Evolutionary conservation across 2,329 filamentous ascomycete genomes (phyloP).

Genomic region (Cordyceps pruinosa): DNA sequence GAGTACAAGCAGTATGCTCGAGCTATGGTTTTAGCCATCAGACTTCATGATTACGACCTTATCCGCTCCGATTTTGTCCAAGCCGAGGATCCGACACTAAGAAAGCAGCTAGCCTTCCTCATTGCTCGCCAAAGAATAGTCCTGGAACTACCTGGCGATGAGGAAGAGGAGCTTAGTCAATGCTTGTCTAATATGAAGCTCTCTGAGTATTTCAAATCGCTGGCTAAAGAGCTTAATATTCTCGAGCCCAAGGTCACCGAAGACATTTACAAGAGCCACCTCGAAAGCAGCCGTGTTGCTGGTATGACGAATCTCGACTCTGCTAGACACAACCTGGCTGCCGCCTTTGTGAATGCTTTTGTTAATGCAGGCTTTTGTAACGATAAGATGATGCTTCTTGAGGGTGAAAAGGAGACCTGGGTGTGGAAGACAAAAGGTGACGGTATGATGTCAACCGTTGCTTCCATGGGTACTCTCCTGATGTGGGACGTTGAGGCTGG

Average conservation of each 20-base stretch:
- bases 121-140: slow-evolving; percentile 87
- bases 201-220: slow-evolving; percentile 84
- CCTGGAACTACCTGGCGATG: slow-evolving; percentile 62
- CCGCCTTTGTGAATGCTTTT: slow-evolving; percentile 94
- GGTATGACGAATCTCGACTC: slow-evolving; percentile 94
- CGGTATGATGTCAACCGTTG: slow-evolving; percentile 93
- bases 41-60: slow-evolving; percentile 78
- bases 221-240: slow-evolving; percentile 95
- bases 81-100: slow-evolving; percentile 71
- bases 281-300: slow-evolving; percentile 89
- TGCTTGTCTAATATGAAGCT: slow-evolving; percentile 83
- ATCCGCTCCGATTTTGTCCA: slow-evolving; percentile 77
- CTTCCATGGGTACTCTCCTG: slow-evolving; percentile 83
- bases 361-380: slow-evolving; percentile 93
- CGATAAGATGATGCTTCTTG: slow-evolving; percentile 95
- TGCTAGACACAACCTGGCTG: slow-evolving; percentile 88
- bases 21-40: slow-evolving; percentile 89
- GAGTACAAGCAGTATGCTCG: slow-evolving; percentile 89
- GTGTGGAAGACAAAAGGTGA: slow-evolving; percentile 99
- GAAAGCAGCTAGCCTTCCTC: slow-evolving; percentile 91
- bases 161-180: slow-evolving; percentile 69
- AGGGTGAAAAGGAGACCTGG: slow-evolving; percentile 85
- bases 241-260: slow-evolving; percentile 94
- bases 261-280: slow-evolving; percentile 98
- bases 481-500: slow-evolving; percentile 92